These are phyloP conservation scores for Tuber magnatum DNA, from an alignment of 495 filamentous ascomycete species.

Conservation along the genomic window DNA sequence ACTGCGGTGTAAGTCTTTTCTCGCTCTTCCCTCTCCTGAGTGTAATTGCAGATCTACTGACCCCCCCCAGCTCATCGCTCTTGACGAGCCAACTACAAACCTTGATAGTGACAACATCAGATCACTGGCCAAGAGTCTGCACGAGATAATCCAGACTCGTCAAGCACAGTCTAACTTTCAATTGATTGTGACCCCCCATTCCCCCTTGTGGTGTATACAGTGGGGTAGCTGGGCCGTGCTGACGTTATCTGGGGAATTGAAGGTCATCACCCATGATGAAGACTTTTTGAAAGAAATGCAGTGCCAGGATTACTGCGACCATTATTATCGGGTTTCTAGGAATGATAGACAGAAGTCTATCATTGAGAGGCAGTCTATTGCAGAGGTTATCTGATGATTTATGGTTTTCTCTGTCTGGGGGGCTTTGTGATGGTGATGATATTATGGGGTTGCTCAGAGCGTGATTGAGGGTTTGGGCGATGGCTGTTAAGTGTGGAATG, in stretches of 20 bases:
- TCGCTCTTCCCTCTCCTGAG: background rate
- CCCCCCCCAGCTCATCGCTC: slow-evolving; percentile 61
- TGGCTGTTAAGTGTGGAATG: background rate
- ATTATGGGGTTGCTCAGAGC: background rate
- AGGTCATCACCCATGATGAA: slow-evolving; percentile 96
- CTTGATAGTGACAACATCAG: slow-evolving; percentile 91
- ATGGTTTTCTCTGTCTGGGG: background rate
- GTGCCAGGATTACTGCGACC: slow-evolving; percentile 86
- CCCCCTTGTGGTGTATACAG: background rate
- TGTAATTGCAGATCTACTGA: background rate
- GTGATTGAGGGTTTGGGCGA: background rate
- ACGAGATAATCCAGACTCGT: slow-evolving; percentile 79
- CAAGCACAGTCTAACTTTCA: slow-evolving; percentile 88
- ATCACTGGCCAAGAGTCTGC: slow-evolving; percentile 73
- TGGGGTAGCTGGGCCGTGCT: background rate
- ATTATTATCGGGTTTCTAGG: slow-evolving; percentile 77
- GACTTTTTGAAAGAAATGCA: slow-evolving; percentile 91
- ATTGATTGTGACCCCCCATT: slow-evolving; percentile 53
- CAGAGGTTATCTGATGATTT: slow-evolving; percentile 47
- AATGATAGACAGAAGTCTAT: slow-evolving; percentile 80
- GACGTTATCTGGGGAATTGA: background rate
- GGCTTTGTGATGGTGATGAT: background rate
- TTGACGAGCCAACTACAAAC: slow-evolving; percentile 97
- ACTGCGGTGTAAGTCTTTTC: slow-evolving; percentile 59
- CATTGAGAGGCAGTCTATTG: slow-evolving; percentile 58